These are phyloP conservation scores for Nothophytophthora sp. DNA, from an alignment of 352 stramenopile genomes.

Conservation along the genomic window DNA sequence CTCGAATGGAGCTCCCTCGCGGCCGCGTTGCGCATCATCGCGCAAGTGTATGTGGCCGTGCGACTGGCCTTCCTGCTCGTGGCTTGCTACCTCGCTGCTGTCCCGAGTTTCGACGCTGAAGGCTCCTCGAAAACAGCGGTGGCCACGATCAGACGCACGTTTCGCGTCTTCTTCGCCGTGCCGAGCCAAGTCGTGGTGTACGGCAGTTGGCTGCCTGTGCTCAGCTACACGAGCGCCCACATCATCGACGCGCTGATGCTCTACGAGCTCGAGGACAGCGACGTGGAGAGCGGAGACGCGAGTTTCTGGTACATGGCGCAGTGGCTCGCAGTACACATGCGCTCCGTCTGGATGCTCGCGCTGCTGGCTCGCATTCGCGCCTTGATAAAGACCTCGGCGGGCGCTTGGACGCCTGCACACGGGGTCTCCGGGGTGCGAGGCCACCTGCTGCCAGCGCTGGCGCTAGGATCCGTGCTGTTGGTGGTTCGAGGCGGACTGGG, in stretches of 20 bases:
- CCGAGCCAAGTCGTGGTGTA: slow-evolving; percentile 58
- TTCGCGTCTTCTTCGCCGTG: slow-evolving; percentile 42
- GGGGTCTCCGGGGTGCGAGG: slow-evolving; percentile 44
- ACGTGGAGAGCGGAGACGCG: slow-evolving; percentile 32
- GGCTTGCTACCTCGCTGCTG: slow-evolving; percentile 31
- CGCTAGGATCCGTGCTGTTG: slow-evolving; percentile 37
- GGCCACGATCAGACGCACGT: slow-evolving; percentile 1
- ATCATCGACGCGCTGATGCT: slow-evolving; percentile 52
- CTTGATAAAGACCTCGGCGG: slow-evolving; percentile 48
- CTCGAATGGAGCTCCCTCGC: slow-evolving; percentile 56
- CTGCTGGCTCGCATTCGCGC: slow-evolving; percentile 42
- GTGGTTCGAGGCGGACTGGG: slow-evolving; percentile 33
- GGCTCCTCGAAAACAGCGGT: not conserved
- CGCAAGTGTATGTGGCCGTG: slow-evolving; percentile 45
- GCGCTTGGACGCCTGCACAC: slow-evolving; percentile 46
- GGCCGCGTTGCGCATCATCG: slow-evolving; percentile 42
- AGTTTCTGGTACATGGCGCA: slow-evolving; percentile 35
- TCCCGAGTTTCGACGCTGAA: slow-evolving; percentile 1
- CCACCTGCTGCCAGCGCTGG: slow-evolving; percentile 37
- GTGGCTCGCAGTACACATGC: slow-evolving; percentile 51
- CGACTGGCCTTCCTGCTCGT: slow-evolving; percentile 33
- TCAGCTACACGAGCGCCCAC: slow-evolving; percentile 48
- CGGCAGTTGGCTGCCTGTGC: slow-evolving; percentile 48
- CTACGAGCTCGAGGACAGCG: slow-evolving; percentile 50
- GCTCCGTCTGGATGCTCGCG: slow-evolving; percentile 48